These are phyloP conservation scores for Pharnaceum exiguum DNA, from an alignment of 148 eudicot genomes.

Conservation along the genomic window DNA sequence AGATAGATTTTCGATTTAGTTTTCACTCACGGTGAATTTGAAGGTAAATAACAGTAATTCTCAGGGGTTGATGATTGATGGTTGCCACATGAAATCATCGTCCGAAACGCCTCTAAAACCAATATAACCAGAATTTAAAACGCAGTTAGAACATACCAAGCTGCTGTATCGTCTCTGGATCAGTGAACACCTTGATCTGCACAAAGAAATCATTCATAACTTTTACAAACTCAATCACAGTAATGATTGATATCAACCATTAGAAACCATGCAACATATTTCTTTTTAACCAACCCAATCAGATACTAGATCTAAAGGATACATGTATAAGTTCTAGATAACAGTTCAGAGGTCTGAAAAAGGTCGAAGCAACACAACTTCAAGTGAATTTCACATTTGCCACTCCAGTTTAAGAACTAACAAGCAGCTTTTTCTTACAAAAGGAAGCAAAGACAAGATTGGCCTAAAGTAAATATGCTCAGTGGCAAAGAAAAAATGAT, in stretches of 20 bases:
- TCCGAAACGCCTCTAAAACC: background rate
- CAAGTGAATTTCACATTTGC: too few relatives aligned
- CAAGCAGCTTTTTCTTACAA: too few relatives aligned
- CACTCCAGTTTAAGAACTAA: too few relatives aligned
- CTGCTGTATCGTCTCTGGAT: conserved; percentile 56
- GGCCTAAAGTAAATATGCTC: too few relatives aligned
- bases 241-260: background rate
- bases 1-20: too few relatives aligned
- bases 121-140: background rate
- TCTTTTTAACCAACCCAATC: background rate
- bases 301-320: background rate
- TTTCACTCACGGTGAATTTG: too few relatives aligned
- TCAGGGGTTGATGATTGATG: background rate
- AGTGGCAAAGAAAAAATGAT: too few relatives aligned
- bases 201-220: conserved; percentile 6
- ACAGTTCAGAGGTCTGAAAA: too few relatives aligned
- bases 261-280: background rate
- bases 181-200: conserved; percentile 80
- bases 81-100: background rate
- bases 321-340: too few relatives aligned
- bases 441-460: too few relatives aligned
- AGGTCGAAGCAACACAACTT: too few relatives aligned
- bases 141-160: conserved; percentile 53
- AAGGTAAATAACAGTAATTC: background rate
- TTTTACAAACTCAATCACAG: conserved; percentile 1